Conservation (phyloP, 1,284 basidiomycete genomes). For the Tetrapyrgos nigripes region DNA sequence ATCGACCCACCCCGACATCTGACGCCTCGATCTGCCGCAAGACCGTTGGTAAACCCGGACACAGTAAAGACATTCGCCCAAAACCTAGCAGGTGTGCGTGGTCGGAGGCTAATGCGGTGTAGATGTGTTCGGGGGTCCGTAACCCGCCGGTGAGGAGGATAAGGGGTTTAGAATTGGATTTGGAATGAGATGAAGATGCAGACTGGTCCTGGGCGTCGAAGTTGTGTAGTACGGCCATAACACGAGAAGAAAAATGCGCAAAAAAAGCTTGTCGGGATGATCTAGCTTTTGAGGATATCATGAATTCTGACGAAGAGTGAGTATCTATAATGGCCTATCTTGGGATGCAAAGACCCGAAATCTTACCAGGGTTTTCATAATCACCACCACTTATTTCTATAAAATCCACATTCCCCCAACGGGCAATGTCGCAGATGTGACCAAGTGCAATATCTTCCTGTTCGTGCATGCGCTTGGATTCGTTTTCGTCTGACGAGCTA, state of each 20-base stretch:
- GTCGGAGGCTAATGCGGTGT: slow-evolving; percentile 53
- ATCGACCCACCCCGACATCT: no score
- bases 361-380: slow-evolving; percentile 80
- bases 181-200: slow-evolving; percentile 26
- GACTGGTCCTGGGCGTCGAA: slow-evolving; percentile 5
- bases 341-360: background rate
- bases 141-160: slow-evolving; percentile 87
- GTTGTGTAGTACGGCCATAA: slow-evolving; percentile 47
- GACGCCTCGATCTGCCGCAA: slow-evolving; percentile 30
- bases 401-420: slow-evolving; percentile 76
- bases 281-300: slow-evolving; percentile 27
- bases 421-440: slow-evolving; percentile 69
- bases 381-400: slow-evolving; percentile 90
- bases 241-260: slow-evolving; percentile 60
- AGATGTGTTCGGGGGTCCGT: slow-evolving; percentile 64
- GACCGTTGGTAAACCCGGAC: slow-evolving; percentile 64
- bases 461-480: slow-evolving; percentile 34
- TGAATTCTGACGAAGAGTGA: slow-evolving; percentile 45
- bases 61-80: slow-evolving; percentile 71
- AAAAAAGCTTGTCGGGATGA: slow-evolving; percentile 66
- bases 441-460: slow-evolving; percentile 60
- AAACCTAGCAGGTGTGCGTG: slow-evolving; percentile 82
- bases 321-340: background rate
- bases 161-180: slow-evolving; percentile 48
- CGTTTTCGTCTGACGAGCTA: slow-evolving; percentile 43